Percentiles rank a stretch among this genome's conserved stretches.
Evolutionary conservation across 2,329 filamentous ascomycete species (phyloP).

Genomic region (Penicillium carneum): DNA sequence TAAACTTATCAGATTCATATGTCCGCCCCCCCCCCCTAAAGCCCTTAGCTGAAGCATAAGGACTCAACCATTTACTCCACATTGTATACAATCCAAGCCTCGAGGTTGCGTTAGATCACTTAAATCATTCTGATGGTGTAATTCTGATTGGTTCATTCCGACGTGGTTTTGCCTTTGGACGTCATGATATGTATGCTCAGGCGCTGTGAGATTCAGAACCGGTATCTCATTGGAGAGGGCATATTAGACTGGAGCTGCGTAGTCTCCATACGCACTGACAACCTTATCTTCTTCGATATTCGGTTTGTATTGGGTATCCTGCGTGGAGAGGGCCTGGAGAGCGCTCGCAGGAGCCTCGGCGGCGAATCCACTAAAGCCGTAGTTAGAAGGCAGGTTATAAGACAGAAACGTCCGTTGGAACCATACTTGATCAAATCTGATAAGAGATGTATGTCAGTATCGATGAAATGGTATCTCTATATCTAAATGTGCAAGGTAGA

Average conservation of each 20-base stretch:
- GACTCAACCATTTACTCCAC: slow-evolving; percentile 8
- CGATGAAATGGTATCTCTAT: slow-evolving; percentile 5
- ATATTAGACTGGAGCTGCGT: slow-evolving; percentile 18
- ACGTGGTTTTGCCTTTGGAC: not conserved
- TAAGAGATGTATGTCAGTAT: slow-evolving; percentile 23
- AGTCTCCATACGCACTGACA: slow-evolving; percentile 58
- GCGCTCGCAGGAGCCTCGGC: slow-evolving; percentile 74
- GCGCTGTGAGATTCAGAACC: slow-evolving; percentile 3
- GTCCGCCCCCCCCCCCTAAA: not conserved
- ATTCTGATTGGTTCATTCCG: not conserved
- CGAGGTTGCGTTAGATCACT: slow-evolving; percentile 4
- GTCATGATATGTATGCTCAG: slow-evolving; percentile 8
- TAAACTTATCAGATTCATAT: not conserved
- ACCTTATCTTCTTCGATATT: slow-evolving; percentile 79
- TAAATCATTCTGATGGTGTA: not conserved
- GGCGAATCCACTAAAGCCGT: slow-evolving; percentile 71
- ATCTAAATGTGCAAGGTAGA: not conserved
- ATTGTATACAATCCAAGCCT: slow-evolving; percentile 12
- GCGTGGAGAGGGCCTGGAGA: slow-evolving; percentile 70
- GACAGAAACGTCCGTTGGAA: slow-evolving; percentile 1
- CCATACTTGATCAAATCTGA: slow-evolving; percentile 55
- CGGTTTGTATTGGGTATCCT: slow-evolving; percentile 67
- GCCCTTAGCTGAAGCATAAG: not conserved
- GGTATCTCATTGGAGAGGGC: not conserved
- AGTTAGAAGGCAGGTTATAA: slow-evolving; percentile 10